Evolutionary conservation across 2,329 filamentous ascomycete species (phyloP), one percentile per base, ranked within the genome.

Genomic region (Zalaria obscura): DNA sequence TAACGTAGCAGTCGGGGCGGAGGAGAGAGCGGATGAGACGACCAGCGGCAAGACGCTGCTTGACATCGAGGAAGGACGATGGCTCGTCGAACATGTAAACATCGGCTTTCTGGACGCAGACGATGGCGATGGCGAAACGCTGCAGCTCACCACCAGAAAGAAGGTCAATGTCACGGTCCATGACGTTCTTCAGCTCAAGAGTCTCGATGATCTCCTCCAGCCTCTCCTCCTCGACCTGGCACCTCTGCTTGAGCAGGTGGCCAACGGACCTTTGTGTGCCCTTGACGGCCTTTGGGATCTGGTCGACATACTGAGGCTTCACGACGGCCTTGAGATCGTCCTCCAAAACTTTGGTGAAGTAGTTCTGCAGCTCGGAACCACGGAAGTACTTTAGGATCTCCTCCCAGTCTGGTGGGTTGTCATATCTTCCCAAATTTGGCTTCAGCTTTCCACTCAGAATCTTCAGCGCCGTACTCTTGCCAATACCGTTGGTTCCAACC

Each of bases 1-100:
- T 96, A 56, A 98, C 84, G 60, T 96, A 98, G 68, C 93, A 85
- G 54, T 95, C 76, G 37, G 86, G 78, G 38, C 84, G 76, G 41
- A 95, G 76, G 39, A 98, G 78, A 48, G 85, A 88, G 51, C 91
- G 87, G 55, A 98, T 96, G 53, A 93, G 84, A 53, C 82, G 78
- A 54, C 86, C 89, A 48, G 93, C 91, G 52, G 82, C 83, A 52
- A 98, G 71, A 80, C 91, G 84, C 68, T 98, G 91, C 75, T 96
- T 96, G 60, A 98, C 91, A 82, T 98, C 93, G 44, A 98, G 76
- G 65, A 95, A 98, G 32, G 91, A 98, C 34, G 89, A 96, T 11
- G 93, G 93, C 70, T 98, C 91, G 64, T 98, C 91, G 57, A 98
- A 98, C 91, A 98, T 96, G 73, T 98, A 98, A 7, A 93, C 86